These are phyloP conservation scores for Paraurostyla sp. DNA, from an alignment of 73 alveolate genomes.

Conservation along the genomic window DNA sequence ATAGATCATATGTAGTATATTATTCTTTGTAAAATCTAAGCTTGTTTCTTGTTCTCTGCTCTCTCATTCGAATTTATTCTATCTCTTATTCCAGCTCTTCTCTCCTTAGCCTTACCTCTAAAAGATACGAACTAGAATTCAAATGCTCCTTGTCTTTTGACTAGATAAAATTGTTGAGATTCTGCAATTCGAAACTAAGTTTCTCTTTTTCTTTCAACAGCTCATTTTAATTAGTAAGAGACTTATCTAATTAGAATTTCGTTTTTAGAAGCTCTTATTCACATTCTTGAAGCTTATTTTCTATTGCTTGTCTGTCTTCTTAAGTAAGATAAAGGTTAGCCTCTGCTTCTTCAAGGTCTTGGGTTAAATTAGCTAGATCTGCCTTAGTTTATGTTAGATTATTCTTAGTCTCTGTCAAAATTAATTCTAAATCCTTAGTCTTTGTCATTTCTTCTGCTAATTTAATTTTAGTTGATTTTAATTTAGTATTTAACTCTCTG, in stretches of 20 bases:
- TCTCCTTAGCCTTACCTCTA: not conserved
- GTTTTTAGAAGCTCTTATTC: not conserved
- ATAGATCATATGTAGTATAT: not conserved
- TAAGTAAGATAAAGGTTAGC: not conserved
- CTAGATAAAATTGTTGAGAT: not conserved
- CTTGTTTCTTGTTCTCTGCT: constrained; percentile 21
- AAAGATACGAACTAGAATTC: not conserved
- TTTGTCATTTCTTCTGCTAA: not conserved
- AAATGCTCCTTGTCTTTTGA: not conserved
- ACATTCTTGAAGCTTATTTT: not conserved
- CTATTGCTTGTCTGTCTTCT: not conserved
- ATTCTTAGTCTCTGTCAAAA: too few species aligned
- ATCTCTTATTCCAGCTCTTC: not conserved
- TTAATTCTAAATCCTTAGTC: not conserved
- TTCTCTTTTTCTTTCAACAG: not conserved
- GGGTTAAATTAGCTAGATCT: not conserved
- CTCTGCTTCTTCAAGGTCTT: not conserved
- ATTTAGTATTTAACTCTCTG: constrained; percentile 38
- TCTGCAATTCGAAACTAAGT: not conserved
- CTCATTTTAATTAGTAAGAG: not conserved
- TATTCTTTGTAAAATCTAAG: constrained; percentile 11
- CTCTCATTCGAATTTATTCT: not conserved
- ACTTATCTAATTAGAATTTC: not conserved
- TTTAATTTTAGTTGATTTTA: not conserved
- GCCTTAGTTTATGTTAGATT: not conserved